Evolutionary conservation across 352 stramenopile species (phyloP).

Genomic region (Globisporangium solare): DNA sequence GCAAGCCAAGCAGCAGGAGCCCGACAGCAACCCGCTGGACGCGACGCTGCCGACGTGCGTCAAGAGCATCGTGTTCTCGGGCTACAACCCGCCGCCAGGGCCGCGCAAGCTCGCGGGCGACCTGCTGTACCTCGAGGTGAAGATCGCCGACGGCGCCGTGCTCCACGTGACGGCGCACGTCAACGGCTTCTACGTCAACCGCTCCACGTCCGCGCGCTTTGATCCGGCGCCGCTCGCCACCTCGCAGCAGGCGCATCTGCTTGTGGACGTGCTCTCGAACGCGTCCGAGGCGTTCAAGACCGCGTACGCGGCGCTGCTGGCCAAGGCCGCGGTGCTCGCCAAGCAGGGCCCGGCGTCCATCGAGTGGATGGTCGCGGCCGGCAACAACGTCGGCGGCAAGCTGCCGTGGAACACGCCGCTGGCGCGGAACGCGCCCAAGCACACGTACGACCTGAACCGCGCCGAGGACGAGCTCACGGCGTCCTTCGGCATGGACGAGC

Average conservation of each 20-base stretch:
- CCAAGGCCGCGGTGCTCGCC: slow-evolving; percentile 65
- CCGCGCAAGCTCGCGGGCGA: slow-evolving; percentile 90
- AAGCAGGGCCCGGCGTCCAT: slow-evolving; percentile 80
- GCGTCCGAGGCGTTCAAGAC: slow-evolving; percentile 70
- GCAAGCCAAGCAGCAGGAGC: slow-evolving; percentile 23
- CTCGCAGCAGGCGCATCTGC: slow-evolving; percentile 43
- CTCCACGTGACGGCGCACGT: slow-evolving; percentile 89
- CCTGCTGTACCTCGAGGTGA: slow-evolving; percentile 92
- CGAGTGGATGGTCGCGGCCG: slow-evolving; percentile 81
- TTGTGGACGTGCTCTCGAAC: slow-evolving; percentile 76
- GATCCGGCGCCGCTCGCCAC: slow-evolving; percentile 68
- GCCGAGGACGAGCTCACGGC: slow-evolving; percentile 89
- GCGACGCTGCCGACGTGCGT: slow-evolving; percentile 80
- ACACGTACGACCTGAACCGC: slow-evolving; percentile 76
- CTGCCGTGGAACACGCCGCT: slow-evolving; percentile 75
- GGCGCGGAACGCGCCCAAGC: slow-evolving; percentile 24
- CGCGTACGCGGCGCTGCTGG: slow-evolving; percentile 71
- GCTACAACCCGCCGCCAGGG: slow-evolving; percentile 93
- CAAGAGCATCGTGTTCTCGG: slow-evolving; percentile 90
- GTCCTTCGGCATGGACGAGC: slow-evolving; percentile 91
- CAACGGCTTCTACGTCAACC: slow-evolving; percentile 94
- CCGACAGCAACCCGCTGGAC: slow-evolving; percentile 30
- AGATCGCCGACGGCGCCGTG: slow-evolving; percentile 55
- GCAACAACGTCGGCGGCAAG: slow-evolving; percentile 70
- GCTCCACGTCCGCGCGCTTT: slow-evolving; percentile 69